Conservation (phyloP, 129 eudicot species). For the Flaveria bidentis region DNA sequence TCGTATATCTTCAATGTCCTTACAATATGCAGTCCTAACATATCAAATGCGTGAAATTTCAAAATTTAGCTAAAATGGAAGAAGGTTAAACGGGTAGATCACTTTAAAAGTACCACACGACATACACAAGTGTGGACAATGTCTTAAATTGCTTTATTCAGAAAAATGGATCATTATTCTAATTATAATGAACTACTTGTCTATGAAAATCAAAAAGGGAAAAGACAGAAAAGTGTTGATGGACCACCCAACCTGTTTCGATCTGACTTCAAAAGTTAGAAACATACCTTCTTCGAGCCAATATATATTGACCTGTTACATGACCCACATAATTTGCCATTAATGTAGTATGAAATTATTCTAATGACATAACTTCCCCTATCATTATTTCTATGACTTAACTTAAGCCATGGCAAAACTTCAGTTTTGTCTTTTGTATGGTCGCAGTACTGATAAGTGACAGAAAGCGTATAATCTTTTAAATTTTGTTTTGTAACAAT, state of each 20-base stretch:
- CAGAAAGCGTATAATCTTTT: neutral
- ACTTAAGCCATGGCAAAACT: neutral
- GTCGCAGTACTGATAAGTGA: neutral
- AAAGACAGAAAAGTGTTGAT: neutral
- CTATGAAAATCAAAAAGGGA: neutral
- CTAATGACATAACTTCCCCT: neutral
- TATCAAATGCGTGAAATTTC: neutral
- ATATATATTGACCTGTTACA: neutral
- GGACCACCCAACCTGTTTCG: constrained; percentile 10
- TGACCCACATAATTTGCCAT: neutral
- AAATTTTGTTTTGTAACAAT: neutral
- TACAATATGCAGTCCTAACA: neutral
- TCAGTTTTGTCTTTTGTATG: neutral
- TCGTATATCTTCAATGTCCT: neutral
- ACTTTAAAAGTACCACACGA: constrained; percentile 5
- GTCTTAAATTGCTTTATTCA: neutral
- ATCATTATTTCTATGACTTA: neutral
- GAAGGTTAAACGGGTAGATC: neutral
- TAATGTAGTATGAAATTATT: neutral
- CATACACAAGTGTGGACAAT: neutral
- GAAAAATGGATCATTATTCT: neutral
- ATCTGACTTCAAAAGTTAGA: neutral
- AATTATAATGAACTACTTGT: neutral
- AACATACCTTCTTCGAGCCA: neutral
- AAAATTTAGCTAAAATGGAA: neutral